phyloP scores from a whole-genome alignment of 306 rosid genomes.

The Dryas octopetala region DNA sequence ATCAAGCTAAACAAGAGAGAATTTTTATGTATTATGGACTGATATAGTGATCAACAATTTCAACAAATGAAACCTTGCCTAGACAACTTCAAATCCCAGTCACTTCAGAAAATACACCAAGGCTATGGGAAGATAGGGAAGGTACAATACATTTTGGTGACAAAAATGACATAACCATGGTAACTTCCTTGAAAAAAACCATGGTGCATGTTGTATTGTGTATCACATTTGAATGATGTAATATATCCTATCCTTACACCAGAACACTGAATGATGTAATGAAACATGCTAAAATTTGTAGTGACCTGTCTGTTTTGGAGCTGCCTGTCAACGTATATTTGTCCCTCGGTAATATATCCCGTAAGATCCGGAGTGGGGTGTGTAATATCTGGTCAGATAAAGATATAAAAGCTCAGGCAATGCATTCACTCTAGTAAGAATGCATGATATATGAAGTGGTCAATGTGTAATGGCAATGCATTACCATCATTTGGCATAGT shows the following conservation, averaged over 20 bases:
- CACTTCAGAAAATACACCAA: background rate
- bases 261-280: background rate
- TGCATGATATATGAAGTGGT: constrained; percentile 19
- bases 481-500: constrained; percentile 99
- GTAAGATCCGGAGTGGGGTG: constrained; percentile 99
- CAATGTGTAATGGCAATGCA: constrained; percentile 12
- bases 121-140: background rate
- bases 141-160: background rate
- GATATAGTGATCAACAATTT: background rate
- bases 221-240: background rate
- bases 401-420: constrained; percentile 28
- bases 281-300: background rate
- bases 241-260: background rate
- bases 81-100: background rate
- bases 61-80: background rate
- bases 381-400: constrained; percentile 71
- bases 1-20: background rate
- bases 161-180: background rate
- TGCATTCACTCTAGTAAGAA: constrained; percentile 19
- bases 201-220: background rate
- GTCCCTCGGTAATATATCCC: constrained; percentile 99
- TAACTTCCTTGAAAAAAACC: background rate
- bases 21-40: background rate
- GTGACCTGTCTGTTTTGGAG: constrained; percentile 92
- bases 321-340: constrained; percentile 95